phyloP scores from a whole-genome alignment of 108 stramenopile genomes.

The Parietichytrium sp. region DNA sequence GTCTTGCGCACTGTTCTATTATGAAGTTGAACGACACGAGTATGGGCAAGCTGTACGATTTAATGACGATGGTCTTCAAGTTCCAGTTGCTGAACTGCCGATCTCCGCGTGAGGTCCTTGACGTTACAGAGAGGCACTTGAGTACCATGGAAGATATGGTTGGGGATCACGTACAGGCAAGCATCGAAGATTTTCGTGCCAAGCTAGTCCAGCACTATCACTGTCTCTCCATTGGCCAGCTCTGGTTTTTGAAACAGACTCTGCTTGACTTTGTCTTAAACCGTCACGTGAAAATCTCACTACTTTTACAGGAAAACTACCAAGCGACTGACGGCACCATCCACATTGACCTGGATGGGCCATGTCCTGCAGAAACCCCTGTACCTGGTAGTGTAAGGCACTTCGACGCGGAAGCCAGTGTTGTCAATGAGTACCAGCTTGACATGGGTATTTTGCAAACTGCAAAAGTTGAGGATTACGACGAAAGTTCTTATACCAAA shows the following conservation, averaged over 20 bases:
- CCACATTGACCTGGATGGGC: not conserved
- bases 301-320: conserved; percentile 28
- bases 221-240: not conserved
- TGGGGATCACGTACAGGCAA: not conserved
- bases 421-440: not conserved
- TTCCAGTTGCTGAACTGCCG: conserved; percentile 55
- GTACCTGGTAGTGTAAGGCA: not conserved
- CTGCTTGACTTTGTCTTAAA: not conserved
- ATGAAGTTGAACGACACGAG: conserved; percentile 64
- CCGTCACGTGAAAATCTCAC: conserved; percentile 14
- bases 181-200: not conserved
- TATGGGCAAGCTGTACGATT: conserved; percentile 69
- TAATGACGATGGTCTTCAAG: conserved; percentile 70
- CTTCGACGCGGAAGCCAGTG: not conserved
- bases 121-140: conserved; percentile 59
- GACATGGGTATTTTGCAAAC: not conserved
- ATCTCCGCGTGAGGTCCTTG: conserved; percentile 53
- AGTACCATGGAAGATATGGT: conserved; percentile 45
- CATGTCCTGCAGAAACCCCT: not conserved
- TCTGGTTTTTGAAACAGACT: not conserved
- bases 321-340: not conserved
- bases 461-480: not conserved
- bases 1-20: conserved; percentile 66
- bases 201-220: not conserved
- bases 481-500: not conserved